These are phyloP conservation scores for Xylariales sp. DNA, from an alignment of 2,329 filamentous ascomycete species.

Conservation along the genomic window DNA sequence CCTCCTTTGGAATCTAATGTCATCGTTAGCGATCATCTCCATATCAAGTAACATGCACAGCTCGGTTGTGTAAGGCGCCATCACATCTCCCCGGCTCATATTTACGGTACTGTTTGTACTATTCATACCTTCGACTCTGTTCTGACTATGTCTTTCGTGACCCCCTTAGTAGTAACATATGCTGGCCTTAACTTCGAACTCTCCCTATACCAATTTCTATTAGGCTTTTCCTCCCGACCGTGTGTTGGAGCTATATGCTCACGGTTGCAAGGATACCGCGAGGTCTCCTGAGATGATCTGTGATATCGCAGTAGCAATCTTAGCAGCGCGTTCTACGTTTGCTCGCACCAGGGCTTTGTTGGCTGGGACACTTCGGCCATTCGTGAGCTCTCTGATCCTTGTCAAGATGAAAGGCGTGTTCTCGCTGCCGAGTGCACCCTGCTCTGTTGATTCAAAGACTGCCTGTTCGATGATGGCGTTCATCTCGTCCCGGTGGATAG, in stretches of 20 bases:
- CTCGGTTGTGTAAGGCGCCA: too few relatives aligned
- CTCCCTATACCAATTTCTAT: too few relatives aligned
- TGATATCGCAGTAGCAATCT: slow-evolving; percentile 49
- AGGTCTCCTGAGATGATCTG: slow-evolving; percentile 32
- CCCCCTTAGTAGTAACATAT: not conserved
- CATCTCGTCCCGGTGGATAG: slow-evolving; percentile 68
- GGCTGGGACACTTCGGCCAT: slow-evolving; percentile 64
- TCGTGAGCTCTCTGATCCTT: slow-evolving; percentile 74
- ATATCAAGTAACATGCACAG: too few relatives aligned
- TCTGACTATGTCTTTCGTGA: not conserved
- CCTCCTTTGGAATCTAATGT: slow-evolving; percentile 15
- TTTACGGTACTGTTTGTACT: too few relatives aligned
- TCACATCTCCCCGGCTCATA: too few relatives aligned
- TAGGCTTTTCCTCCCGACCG: too few relatives aligned
- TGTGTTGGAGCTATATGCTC: too few relatives aligned
- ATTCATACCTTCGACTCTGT: not conserved
- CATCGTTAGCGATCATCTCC: not conserved
- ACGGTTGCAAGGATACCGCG: slow-evolving; percentile 20
- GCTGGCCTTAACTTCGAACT: not conserved
- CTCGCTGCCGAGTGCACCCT: slow-evolving; percentile 65
- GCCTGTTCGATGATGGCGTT: slow-evolving; percentile 64
- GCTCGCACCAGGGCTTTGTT: slow-evolving; percentile 60
- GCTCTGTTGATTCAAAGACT: slow-evolving; percentile 57
- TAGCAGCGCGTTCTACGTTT: slow-evolving; percentile 52
- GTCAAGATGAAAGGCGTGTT: slow-evolving; percentile 82